Evolutionary conservation across 345 rosid genomes (phyloP).

Genomic region (Abelmoschus esculentus): DNA sequence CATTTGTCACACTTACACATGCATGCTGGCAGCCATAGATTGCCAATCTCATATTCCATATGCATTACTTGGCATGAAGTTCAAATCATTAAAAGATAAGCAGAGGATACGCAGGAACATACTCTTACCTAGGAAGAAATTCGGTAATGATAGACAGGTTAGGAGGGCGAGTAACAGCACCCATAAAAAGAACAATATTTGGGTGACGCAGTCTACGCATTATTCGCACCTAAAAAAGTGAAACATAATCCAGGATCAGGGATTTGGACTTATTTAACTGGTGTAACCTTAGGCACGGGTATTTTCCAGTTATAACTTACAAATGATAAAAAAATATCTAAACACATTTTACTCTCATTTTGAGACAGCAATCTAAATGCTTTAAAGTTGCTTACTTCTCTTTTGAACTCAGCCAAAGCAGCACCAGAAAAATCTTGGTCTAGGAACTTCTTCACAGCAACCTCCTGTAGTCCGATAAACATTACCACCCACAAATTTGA

Average conservation of each 20-base stretch:
- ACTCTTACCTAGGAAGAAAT: constrained; percentile 80
- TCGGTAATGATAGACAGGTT: constrained; percentile 91
- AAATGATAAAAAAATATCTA: constrained; percentile 4
- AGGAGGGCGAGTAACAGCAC: constrained; percentile 99
- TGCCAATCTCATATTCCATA: constrained; percentile 9
- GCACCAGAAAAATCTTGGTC: constrained; percentile 99
- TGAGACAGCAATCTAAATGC: background rate
- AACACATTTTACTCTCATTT: background rate
- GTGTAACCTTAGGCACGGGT: constrained; percentile 4
- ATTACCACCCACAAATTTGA: constrained; percentile 18
- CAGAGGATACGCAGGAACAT: background rate
- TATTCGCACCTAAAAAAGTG: constrained; percentile 64
- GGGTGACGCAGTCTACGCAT: constrained; percentile 99
- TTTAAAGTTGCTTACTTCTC: constrained; percentile 68
- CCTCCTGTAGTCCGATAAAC: constrained; percentile 65
- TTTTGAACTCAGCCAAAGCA: constrained; percentile 90
- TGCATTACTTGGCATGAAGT: background rate
- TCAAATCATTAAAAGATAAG: background rate
- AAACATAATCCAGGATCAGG: constrained; percentile 2
- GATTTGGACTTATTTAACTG: constrained; percentile 3
- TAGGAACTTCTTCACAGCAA: constrained; percentile 98
- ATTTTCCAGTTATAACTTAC: background rate
- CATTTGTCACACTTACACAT: background rate
- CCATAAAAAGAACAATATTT: constrained; percentile 93
- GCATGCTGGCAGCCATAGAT: background rate